These are phyloP conservation scores for Ogataea saltuana DNA, from an alignment of 805 yeast genomes.

Conservation along the genomic window DNA sequence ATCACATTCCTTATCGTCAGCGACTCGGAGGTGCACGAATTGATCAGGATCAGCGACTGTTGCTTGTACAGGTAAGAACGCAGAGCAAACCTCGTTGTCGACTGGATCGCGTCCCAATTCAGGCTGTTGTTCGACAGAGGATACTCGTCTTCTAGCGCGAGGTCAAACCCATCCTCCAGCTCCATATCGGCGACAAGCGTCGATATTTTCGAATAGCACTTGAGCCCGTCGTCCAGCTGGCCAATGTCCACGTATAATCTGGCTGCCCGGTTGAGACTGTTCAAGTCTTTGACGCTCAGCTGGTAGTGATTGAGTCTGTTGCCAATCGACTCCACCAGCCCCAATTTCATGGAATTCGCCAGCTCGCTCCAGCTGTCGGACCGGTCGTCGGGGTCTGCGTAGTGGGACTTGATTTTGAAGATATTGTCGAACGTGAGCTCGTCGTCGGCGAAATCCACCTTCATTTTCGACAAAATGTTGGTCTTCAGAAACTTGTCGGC, in stretches of 20 bases:
- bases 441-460: constrained; percentile 32
- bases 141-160: constrained; percentile 7
- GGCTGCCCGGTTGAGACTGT: constrained; percentile 34
- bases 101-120: not conserved
- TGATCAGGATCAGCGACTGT: constrained; percentile 25
- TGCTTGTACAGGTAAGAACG: constrained; percentile 25
- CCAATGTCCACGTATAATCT: constrained; percentile 48
- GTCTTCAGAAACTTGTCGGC: constrained; percentile 33
- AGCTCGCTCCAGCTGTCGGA: constrained; percentile 54
- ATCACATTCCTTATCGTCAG: constrained; percentile 32
- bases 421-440: constrained; percentile 37
- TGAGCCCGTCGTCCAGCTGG: constrained; percentile 60
- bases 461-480: constrained; percentile 34
- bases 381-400: constrained; percentile 39
- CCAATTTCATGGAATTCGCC: constrained; percentile 45
- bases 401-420: constrained; percentile 41
- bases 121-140: constrained; percentile 12
- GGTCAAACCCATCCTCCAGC: constrained; percentile 21
- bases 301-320: constrained; percentile 44
- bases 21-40: constrained; percentile 30
- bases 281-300: constrained; percentile 16
- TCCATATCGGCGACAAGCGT: constrained; percentile 16
- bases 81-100: constrained; percentile 21
- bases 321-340: constrained; percentile 55
- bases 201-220: constrained; percentile 49